Base-by-base conservation (phyloP, 1,139 yeast genomes). In the Nakaseomyces nivariensis region DNA sequence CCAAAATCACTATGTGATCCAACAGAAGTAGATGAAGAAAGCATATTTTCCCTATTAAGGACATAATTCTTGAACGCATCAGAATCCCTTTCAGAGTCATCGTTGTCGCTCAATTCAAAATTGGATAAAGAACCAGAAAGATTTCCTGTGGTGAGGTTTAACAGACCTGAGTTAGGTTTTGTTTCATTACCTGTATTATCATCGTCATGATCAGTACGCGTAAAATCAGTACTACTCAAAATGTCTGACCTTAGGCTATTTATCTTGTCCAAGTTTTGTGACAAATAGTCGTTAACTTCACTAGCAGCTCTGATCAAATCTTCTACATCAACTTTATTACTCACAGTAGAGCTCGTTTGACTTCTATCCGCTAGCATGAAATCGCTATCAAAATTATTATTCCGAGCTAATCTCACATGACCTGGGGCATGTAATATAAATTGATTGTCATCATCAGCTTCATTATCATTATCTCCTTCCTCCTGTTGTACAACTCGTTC, bases 101-200 rank as follows among this genome's bases (percentile, higher is more conserved):
- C 44, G n/a, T 41, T 41, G 24, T 61, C 67, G 49, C 67, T 63
- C 37, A 63, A 51, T 43, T 60, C 63, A 46, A 63, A 63, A 47
- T 64, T 63, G 5, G 68, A 63, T 27, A 59, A 49, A 4, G 67
- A 62, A 11, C 63, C 67, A 5, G 58, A 50, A 2, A 63, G 54
- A 4, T 58, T 57, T 26, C 53, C 55, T 1, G 64, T 56, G 2
- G 60, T 57, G 8, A 48, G 52, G 13, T n/a, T 13, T n/a, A 43
- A 33, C 5, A 32, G 27, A 3, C 31, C 29, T 17, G 44, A 27
- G 25, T 41, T 41, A 10, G 29, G 31, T 11, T 31, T 41, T 3
- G 34, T 27, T 5, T 27, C 36, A 29, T 10, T 13, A 6, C 17
- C 29, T 5, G 8, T 24, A 7, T 31, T 33, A 50, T 17, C 53